These are phyloP conservation scores for Yamadazyma jaroonii DNA, from an alignment of 1,139 yeast species.

Conservation along the genomic window DNA sequence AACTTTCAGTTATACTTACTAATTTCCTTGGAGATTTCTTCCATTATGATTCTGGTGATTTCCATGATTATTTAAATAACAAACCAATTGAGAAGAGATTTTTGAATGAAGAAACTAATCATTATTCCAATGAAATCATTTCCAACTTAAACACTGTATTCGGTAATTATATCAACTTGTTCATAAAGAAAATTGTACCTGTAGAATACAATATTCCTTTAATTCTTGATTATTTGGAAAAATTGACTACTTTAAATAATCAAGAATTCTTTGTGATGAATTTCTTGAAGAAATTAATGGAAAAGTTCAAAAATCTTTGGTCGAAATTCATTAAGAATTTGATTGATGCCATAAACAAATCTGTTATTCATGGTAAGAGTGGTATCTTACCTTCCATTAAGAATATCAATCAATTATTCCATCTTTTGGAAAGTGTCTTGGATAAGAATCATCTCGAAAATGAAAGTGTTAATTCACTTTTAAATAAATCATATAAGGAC, in stretches of 20 bases:
- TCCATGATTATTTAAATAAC: slow-evolving; percentile 44
- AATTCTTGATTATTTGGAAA: slow-evolving; percentile 39
- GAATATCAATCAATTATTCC: slow-evolving; percentile 32
- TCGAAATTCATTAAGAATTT: slow-evolving; percentile 54
- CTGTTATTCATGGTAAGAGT: slow-evolving; percentile 42
- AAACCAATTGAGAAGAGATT: slow-evolving; percentile 37
- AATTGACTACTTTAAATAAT: slow-evolving; percentile 42
- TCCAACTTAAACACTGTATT: slow-evolving; percentile 54
- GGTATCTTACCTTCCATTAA: slow-evolving; percentile 36
- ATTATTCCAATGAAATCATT: slow-evolving; percentile 52
- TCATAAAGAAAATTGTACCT: slow-evolving; percentile 38
- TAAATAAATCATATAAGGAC: slow-evolving; percentile 41
- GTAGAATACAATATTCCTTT: slow-evolving; percentile 36
- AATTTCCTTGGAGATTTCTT: slow-evolving; percentile 64
- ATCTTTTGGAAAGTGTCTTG: slow-evolving; percentile 34
- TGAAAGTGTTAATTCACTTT: slow-evolving; percentile 28
- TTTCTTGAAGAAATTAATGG: slow-evolving; percentile 49
- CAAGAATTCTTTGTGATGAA: slow-evolving; percentile 63
- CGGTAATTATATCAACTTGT: slow-evolving; percentile 41
- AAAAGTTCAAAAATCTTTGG: slow-evolving; percentile 59
- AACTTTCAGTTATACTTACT: slow-evolving; percentile 50
- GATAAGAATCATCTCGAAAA: slow-evolving; percentile 22
- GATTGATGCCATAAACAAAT: slow-evolving; percentile 50
- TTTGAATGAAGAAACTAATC: slow-evolving; percentile 23
- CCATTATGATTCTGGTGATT: slow-evolving; percentile 58